These are phyloP conservation scores for Magnolia sinica DNA, from an alignment of 164 flowering plant genomes.

Conservation along the genomic window DNA sequence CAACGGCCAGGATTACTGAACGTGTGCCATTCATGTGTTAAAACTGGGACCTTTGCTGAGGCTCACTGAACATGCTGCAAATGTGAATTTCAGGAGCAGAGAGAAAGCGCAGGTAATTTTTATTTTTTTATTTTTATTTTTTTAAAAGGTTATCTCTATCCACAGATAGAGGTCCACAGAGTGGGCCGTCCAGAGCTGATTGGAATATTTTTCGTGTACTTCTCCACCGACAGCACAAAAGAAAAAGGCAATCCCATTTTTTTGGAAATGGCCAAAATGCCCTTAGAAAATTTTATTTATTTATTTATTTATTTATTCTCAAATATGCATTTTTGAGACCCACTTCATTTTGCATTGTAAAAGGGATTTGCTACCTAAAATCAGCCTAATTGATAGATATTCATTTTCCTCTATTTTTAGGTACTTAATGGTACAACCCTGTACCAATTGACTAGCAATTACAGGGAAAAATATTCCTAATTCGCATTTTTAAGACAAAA, in stretches of 20 bases:
- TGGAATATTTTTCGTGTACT: slow-evolving; percentile 19
- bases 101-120: neutral
- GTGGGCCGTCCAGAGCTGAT: slow-evolving; percentile 7
- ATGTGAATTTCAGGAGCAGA: neutral
- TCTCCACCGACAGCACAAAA: slow-evolving; percentile 20
- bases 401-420: no score
- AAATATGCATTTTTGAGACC: neutral
- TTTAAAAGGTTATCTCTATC: neutral
- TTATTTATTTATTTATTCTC: neutral
- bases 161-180: neutral
- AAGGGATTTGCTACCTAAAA: neutral
- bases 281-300: neutral
- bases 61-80: neutral
- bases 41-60: neutral
- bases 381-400: no score
- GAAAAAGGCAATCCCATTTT: neutral
- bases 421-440: no score
- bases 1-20: neutral
- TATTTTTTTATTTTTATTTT: no score
- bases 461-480: no score
- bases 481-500: no score
- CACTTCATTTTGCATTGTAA: neutral
- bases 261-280: neutral
- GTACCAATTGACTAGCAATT: no score
- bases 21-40: neutral